A percentile compares a stretch with the other conserved stretches of the same genome.
phyloP scores from a whole-genome alignment of 805 yeast genomes.

The Nakazawaea ernobii region DNA sequence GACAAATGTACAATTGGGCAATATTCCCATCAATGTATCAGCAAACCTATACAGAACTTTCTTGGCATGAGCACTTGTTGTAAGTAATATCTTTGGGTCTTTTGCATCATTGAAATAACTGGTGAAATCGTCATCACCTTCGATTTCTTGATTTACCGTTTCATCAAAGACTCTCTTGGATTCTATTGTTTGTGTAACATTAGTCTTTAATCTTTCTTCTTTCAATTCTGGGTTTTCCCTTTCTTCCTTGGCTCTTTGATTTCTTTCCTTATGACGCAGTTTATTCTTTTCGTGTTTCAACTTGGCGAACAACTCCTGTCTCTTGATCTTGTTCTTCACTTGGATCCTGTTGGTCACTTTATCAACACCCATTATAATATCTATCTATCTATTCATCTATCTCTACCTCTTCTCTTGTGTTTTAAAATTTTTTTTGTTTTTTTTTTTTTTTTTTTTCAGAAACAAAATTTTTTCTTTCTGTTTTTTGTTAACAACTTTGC shows the following conservation, averaged over 20 bases:
- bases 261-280: conserved; percentile 68
- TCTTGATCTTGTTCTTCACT: conserved; percentile 70
- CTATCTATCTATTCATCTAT: neutral
- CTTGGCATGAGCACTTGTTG: conserved; percentile 84
- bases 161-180: conserved; percentile 82
- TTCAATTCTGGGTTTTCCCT: conserved; percentile 74
- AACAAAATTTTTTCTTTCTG: neutral
- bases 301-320: conserved; percentile 73
- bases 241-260: conserved; percentile 85
- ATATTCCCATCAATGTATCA: conserved; percentile 72
- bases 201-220: conserved; percentile 70
- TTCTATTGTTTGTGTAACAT: conserved; percentile 80
- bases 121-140: conserved; percentile 62
- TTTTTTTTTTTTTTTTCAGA: too few relatives aligned
- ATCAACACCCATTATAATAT: conserved; percentile 8
- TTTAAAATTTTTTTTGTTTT: neutral
- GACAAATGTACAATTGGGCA: conserved; percentile 83
- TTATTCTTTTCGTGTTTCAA: conserved; percentile 71
- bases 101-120: conserved; percentile 45
- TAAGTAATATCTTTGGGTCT: conserved; percentile 82
- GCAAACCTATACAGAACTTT: conserved; percentile 89
- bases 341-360: conserved; percentile 15
- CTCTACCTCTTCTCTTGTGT: neutral
- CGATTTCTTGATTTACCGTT: conserved; percentile 56
- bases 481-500: too few relatives aligned